A percentile compares a stretch with the other conserved stretches of the same genome.
phyloP scores from a whole-genome alignment of 1,284 basidiomycete genomes.

The Cryptococcus amylolentus region DNA sequence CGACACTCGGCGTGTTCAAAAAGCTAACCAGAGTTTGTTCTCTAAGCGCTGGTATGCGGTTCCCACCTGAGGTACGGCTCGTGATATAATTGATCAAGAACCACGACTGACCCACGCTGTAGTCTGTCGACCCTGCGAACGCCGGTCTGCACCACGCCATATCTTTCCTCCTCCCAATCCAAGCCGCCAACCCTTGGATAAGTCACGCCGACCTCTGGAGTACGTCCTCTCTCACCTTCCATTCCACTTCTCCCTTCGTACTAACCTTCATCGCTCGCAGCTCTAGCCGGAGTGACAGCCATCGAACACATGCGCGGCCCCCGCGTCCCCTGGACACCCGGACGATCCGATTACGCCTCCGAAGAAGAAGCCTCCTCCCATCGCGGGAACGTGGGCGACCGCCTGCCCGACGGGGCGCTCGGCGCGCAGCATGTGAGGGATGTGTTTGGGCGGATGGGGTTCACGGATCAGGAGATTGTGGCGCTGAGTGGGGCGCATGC shows the following conservation, averaged over 20 bases:
- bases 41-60: constrained; percentile 48
- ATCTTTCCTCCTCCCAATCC: constrained; percentile 53
- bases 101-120: not conserved
- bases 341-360: constrained; percentile 52
- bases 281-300: constrained; percentile 53
- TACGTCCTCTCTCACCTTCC: constrained; percentile 14
- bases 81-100: not conserved
- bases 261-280: constrained; percentile 5
- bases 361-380: constrained; percentile 43
- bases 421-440: constrained; percentile 54
- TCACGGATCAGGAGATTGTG: constrained; percentile 57
- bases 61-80: constrained; percentile 48
- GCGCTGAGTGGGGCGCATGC: constrained; percentile 57
- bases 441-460: constrained; percentile 56
- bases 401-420: constrained; percentile 54
- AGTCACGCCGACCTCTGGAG: constrained; percentile 54
- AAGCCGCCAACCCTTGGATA: constrained; percentile 55
- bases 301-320: constrained; percentile 55
- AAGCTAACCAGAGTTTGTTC: constrained; percentile 4
- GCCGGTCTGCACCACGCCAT: constrained; percentile 55
- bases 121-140: constrained; percentile 47
- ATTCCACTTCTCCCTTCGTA: not conserved
- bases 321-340: constrained; percentile 52
- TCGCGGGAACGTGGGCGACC: constrained; percentile 47
- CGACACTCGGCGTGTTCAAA: not conserved